Conservation (phyloP, 805 yeast genomes). For the Cyberlindnera bimundalis region DNA sequence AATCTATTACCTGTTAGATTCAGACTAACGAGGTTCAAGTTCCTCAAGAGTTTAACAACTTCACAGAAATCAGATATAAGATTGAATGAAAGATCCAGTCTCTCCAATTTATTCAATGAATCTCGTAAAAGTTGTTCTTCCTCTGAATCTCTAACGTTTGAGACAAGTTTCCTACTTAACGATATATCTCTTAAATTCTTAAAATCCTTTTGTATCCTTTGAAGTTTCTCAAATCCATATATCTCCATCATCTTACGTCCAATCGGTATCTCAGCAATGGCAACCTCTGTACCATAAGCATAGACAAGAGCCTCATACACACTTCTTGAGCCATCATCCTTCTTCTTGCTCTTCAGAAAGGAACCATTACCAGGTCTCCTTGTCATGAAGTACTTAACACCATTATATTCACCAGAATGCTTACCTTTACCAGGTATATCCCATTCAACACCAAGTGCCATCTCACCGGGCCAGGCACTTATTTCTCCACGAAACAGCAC, state of each 20-base stretch:
- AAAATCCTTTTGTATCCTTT: constrained; percentile 45
- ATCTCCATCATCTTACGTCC: constrained; percentile 59
- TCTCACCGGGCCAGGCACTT: constrained; percentile 54
- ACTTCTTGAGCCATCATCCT: constrained; percentile 29
- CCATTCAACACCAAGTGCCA: constrained; percentile 85
- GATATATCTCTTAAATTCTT: constrained; percentile 44
- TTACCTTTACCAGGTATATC: constrained; percentile 69
- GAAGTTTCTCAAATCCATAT: constrained; percentile 61
- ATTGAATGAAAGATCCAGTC: constrained; percentile 61
- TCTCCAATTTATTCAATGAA: constrained; percentile 33
- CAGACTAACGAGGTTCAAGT: constrained; percentile 37
- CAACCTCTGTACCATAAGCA: constrained; percentile 43
- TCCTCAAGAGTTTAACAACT: constrained; percentile 35
- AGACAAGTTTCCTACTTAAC: constrained; percentile 42
- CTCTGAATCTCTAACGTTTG: constrained; percentile 11
- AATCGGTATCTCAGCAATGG: constrained; percentile 36
- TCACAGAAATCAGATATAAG: constrained; percentile 41
- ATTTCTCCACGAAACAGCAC: constrained; percentile 58
- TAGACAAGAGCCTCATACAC: constrained; percentile 49
- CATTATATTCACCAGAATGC: constrained; percentile 60
- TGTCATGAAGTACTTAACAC: constrained; percentile 49
- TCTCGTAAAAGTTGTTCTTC: neutral
- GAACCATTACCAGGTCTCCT: constrained; percentile 46
- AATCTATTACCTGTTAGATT: constrained; percentile 56
- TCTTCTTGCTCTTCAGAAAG: constrained; percentile 49